Evolutionary conservation across 2,329 filamentous ascomycete species (phyloP), one percentile per base, ranked within the genome.

Genomic region (Amauroascus verrucosus): DNA sequence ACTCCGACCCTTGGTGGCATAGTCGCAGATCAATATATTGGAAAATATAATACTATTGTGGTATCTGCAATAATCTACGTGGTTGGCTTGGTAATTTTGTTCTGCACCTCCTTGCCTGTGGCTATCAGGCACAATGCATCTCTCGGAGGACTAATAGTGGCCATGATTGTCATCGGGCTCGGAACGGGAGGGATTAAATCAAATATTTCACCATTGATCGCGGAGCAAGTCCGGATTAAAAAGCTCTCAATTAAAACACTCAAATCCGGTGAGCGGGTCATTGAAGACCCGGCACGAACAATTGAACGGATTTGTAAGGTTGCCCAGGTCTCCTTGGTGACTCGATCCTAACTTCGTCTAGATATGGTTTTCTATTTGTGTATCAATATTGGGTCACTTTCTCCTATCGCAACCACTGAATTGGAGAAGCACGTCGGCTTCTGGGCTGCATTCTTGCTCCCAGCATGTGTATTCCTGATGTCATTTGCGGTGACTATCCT

Each of bases 351-450:
- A 58, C 32, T 40, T 2, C 7, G 6, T 43, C 14, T 16, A 59
- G 58, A 85, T 72, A 85, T 82, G 80, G 77, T 86, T 63, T 87
- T 86, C 70, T 86, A 86, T 69, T 74, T 77, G 66, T 84, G 80
- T 67, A 86, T 88, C 64, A 88, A 88, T 66, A 60, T 88, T 16
- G 85, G 84, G n/a, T 79, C 81, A 1, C 72, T 89, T 7, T 85
- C 80, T 0, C 71, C 80, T 51, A 75, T 88, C 60, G 81, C 78
- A 6, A 87, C 82, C 0, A 80, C 80, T 1, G 81, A 80, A 63
- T 77, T 87, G 70, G 85, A 88, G 66, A 72, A 77, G 54, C 76
- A 83, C 61, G 68, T 81, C 54, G 81, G 80, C 5, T 88, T 86
- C 67, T 78, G 83, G 77, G 75, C 76, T 1, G 83, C 81, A 1